Conservation (phyloP, 1,139 yeast genomes). For the Yamadazyma kanchanaburiensis region DNA sequence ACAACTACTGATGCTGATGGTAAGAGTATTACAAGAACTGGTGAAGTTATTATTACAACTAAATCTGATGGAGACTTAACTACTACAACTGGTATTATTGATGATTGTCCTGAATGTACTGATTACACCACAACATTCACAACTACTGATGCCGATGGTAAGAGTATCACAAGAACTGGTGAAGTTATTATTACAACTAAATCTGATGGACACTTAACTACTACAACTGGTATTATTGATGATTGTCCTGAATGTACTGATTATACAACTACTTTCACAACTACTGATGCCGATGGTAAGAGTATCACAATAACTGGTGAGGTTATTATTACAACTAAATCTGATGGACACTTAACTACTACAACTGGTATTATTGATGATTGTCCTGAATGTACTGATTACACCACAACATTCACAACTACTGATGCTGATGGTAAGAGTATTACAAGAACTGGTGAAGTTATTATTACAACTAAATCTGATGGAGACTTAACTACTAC, state of each 20-base stretch:
- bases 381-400: conserved; percentile 12
- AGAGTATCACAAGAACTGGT: conserved; percentile 9
- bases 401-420: conserved; percentile 6
- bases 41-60: no score
- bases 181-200: conserved; percentile 11
- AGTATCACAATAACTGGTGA: no score
- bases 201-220: conserved; percentile 8
- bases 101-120: conserved; percentile 12
- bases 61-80: no score
- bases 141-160: conserved; percentile 13
- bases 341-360: no score
- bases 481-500: conserved; percentile 8
- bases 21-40: no score
- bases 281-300: no score
- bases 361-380: no score
- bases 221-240: conserved; percentile 5
- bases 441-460: conserved; percentile 4
- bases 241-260: conserved; percentile 11
- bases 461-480: conserved; percentile 6
- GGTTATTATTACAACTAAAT: no score
- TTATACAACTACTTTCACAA: no score
- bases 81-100: no score
- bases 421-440: conserved; percentile 6
- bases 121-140: conserved; percentile 15
- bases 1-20: conserved; percentile 9